Base-by-base conservation (phyloP, 495 filamentous ascomycete genomes). In the Antarctomyces pellizariae region DNA sequence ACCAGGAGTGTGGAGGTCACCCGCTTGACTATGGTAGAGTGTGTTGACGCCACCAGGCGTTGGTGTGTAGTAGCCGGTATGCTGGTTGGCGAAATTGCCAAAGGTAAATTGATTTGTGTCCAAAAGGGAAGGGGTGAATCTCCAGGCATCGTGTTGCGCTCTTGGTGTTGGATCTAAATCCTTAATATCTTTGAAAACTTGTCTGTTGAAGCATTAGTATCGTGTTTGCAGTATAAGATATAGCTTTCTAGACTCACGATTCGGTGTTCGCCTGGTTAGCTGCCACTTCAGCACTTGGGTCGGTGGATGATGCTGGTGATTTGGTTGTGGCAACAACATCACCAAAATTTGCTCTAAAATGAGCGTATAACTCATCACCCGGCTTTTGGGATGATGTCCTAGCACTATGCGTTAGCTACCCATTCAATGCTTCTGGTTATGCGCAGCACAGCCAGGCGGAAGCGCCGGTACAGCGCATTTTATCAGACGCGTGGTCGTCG, bases 361-460 rank as follows among this genome's bases (percentile, higher is more conserved):
- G 67, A 43, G 62, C 70, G 54, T 83, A 69, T 37, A 92, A 62
- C 35, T 83, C 78, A 38, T 77, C 70, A 40, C 62, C 68, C 21
- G 82, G 82, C 56, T 90, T 92, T 49, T 82, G 80, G 23, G 75
- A 67, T 40, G 68, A 82, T 39, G 67, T 76, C 39, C 78, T 89
- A 43, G 27, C 14, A 29, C 24, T 5, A 22, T 14, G 10, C 15
- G 25, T 26, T 14, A 26, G 25, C 14, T 26, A 4, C 21, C n/a
- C 21, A 23, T 23, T 23, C 13, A 10, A 23, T 12, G n/a, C n/a
- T 9, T 12, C 21, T 10, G n/a, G 13, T 9, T 7, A n/a, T n/a
- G n/a, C n/a, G n/a, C n/a, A n/a, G n/a, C n/a, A n/a, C n/a, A n/a
- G n/a, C n/a, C n/a, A n/a, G n/a, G n/a, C n/a, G n/a, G n/a, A n/a